Evolutionary conservation across 495 filamentous ascomycete species (phyloP).

Genomic region (Xylaria scruposa): DNA sequence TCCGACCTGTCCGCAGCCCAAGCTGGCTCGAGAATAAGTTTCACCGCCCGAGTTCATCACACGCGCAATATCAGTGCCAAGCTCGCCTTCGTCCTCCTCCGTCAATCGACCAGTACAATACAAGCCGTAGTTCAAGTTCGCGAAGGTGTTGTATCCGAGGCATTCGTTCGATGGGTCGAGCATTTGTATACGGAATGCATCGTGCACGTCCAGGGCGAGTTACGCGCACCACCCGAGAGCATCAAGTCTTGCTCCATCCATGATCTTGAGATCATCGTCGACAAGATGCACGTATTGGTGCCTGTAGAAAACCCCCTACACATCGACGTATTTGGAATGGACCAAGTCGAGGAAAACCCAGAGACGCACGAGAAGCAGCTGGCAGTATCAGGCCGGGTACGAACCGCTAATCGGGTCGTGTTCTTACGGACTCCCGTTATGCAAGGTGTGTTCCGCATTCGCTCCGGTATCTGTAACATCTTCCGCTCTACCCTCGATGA

Average conservation of each 20-base stretch:
- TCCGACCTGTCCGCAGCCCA: constrained; percentile 38
- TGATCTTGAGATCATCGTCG: constrained; percentile 79
- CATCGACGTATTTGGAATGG: constrained; percentile 66
- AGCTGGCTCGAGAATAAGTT: constrained; percentile 71
- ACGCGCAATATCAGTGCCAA: constrained; percentile 84
- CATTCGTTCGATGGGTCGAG: constrained; percentile 91
- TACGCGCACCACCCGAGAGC: constrained; percentile 75
- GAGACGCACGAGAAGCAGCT: constrained; percentile 53
- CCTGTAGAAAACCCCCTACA: constrained; percentile 71
- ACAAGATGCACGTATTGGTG: constrained; percentile 72
- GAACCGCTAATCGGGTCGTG: constrained; percentile 82
- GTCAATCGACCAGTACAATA: constrained; percentile 80
- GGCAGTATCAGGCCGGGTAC: constrained; percentile 47
- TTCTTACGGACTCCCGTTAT: constrained; percentile 85
- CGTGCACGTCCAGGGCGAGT: constrained; percentile 76
- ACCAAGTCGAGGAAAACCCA: constrained; percentile 47
- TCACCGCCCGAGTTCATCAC: constrained; percentile 87
- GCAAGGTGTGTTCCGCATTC: constrained; percentile 87
- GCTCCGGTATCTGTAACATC: constrained; percentile 73
- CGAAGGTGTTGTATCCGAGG: constrained; percentile 64
- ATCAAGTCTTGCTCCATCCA: constrained; percentile 80
- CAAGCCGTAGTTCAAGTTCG: constrained; percentile 75
- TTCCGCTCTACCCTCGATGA: constrained; percentile 80
- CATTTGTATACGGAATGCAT: constrained; percentile 80
- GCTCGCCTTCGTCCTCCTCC: constrained; percentile 85